Evolutionary conservation across 2,329 filamentous ascomycete species (phyloP).

Genomic region (Fusarium veterinarium): DNA sequence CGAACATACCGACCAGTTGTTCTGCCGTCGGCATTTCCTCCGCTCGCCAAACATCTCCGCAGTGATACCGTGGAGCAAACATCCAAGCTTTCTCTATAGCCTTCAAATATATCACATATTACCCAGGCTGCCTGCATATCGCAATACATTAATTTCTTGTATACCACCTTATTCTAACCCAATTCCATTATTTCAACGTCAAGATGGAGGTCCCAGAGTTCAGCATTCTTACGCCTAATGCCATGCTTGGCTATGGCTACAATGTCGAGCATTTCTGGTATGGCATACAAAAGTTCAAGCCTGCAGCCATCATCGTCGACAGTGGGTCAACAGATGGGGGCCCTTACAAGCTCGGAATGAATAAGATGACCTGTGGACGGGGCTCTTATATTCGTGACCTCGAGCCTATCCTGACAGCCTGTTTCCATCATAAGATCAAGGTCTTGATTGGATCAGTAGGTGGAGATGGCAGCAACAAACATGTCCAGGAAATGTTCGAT

Average conservation of each 20-base stretch:
- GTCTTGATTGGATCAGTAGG: constrained; percentile 53
- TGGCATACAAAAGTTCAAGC: constrained; percentile 40
- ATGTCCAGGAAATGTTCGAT: constrained; percentile 54
- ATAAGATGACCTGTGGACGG: constrained; percentile 52
- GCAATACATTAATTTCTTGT: too few species aligned
- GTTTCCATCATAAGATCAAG: constrained; percentile 40
- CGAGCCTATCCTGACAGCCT: constrained; percentile 40
- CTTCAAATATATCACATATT: too few species aligned
- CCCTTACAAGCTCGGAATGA: constrained; percentile 52
- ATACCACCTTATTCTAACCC: too few species aligned
- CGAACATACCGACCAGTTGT: too few species aligned
- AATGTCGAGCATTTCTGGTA: constrained; percentile 47
- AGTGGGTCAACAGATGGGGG: constrained; percentile 47
- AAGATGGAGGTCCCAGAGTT: constrained; percentile 2
- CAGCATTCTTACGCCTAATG: constrained; percentile 47
- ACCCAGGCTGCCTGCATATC: too few species aligned
- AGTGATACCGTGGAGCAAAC: too few species aligned
- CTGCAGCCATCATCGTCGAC: constrained; percentile 46
- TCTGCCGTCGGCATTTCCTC: too few species aligned
- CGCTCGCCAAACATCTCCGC: too few species aligned
- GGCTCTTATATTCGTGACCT: constrained; percentile 55
- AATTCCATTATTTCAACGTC: neutral
- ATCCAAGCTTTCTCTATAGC: too few species aligned
- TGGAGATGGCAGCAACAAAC: constrained; percentile 53
- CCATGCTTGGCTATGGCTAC: constrained; percentile 50